Base-by-base conservation (phyloP, 2,329 filamentous ascomycete species). In the Pezicula rhizophila region DNA sequence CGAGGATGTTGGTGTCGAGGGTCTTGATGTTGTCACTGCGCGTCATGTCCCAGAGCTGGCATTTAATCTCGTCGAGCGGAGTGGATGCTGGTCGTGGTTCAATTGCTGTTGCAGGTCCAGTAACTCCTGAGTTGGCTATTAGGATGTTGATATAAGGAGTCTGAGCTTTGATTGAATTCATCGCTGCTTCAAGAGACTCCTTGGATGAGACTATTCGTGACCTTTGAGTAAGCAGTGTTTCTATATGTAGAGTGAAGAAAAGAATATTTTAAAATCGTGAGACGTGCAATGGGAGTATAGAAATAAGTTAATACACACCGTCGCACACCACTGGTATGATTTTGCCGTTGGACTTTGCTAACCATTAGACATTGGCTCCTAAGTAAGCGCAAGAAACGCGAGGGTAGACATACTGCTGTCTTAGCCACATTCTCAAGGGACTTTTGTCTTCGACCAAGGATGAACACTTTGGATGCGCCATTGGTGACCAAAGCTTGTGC, bases 91-190 rank as follows among this genome's bases (percentile, higher is more conserved):
- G 35, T 10, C 35, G 35, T 15, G 35, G 18, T 38, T 4, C 35
- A 15, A 8, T 14, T 8, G 35, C 18, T 15, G 35, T 28, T n/a
- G 20, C 6, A 17, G 40, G 72, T 2, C 78, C 77, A 1, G 69
- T 57, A 17, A 83, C 74, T 1, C 83, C 83, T 2, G 82, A 80
- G 54, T 75, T 76, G 59, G 72, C 75, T 60, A 80, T 68, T 11
- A 84, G 66, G 34, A 85, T 73, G 52, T 82, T 78, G 53, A 86
- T 72, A 57, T 77, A 70, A 43, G 75, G 74, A 54, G 82, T 76
- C 42, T 77, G 76, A 39, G 68, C 66, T 4, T 72, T 64, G 43
- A 86, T 67, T 45, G 78, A 70, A 7, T 78, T 60, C 14, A 78
- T 76, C 3, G 84, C 69, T 2, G 71, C 69, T 49, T 77, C 68